Percentiles rank a stretch among this genome's conserved stretches.
Evolutionary conservation across 768 basidiomycete genomes (phyloP).

Genomic region (Suillus hirtellus): DNA sequence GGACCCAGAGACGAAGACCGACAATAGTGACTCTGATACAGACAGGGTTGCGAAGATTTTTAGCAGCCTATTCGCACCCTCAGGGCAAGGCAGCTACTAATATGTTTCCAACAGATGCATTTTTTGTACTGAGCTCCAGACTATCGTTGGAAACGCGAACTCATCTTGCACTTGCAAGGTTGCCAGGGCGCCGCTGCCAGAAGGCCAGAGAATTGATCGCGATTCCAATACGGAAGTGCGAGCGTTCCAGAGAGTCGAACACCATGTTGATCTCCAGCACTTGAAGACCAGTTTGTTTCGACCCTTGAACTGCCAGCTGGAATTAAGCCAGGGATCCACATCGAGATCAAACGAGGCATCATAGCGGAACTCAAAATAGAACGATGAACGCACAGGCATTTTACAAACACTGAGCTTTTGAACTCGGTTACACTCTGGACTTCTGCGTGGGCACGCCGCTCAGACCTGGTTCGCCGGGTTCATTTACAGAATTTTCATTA

Average conservation of each 20-base stretch:
- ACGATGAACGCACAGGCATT: background rate
- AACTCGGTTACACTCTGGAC: background rate
- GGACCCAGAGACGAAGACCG: background rate
- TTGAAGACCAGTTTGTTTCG: background rate
- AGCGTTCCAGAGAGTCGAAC: background rate
- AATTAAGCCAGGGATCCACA: background rate
- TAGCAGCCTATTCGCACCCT: background rate
- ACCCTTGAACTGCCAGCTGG: background rate
- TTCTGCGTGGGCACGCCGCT: background rate
- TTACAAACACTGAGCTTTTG: background rate
- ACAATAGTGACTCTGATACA: background rate
- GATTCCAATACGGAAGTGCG: background rate
- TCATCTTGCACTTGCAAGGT: background rate
- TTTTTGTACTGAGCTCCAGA: background rate
- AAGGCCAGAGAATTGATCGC: background rate
- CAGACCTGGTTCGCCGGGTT: background rate
- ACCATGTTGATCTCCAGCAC: background rate
- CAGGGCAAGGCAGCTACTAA: background rate
- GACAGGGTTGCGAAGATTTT: background rate
- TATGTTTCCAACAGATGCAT: background rate
- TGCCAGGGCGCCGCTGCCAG: background rate
- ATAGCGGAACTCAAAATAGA: background rate
- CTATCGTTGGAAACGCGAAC: background rate
- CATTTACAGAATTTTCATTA: background rate
- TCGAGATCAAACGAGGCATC: background rate